Evolutionary conservation across 306 rosid species (phyloP), one percentile per base, ranked within the genome.

Genomic region (Ormosia semicastrata): DNA sequence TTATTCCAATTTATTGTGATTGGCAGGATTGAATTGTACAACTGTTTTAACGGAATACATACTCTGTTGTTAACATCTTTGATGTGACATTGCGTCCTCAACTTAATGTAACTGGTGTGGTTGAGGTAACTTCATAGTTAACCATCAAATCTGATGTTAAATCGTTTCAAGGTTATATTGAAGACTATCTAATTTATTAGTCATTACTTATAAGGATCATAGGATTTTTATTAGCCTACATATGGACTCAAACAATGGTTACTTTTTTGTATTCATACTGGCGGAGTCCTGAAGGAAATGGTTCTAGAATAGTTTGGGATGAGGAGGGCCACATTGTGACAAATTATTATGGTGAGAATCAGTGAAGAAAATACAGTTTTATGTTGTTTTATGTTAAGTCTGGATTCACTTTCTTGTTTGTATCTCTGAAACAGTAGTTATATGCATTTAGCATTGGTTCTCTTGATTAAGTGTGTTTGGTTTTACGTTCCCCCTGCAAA

Each of bases 221-320:
- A 3, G 14, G 46, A 9, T 8, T 33, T 75, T 67, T 44, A 56
- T 56, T n/a, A 59, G 24, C 0, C 24, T 24, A 54, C 65, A 29
- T 30, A 18, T 24, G 17, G 53, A 66, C 70, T 69, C 33, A 53
- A 78, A 44, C 14, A 40, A 65, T 64, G 30, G 24, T 79, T 49
- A 8, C 24, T 49, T 34, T 34, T 76, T 81, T 68, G 43, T 6
- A 33, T 70, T 66, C 40, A 65, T 79, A 17, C 80, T 53, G 47
- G 36, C 89, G 93, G 99, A 83, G 93, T 88, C 98, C 99, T 17
- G 99, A 95, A 88, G 99, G 99, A 88, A 93, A 95, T 85, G 99
- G 98, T 82, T 93, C 99, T 50, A 98, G 99, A 75, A 94, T 95
- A 58, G 93, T 95, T 54, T 95, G 99, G 99, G 98, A 95, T 77